Evolutionary conservation across 2,329 filamentous ascomycete species (phyloP).

Genomic region (Botrytis fragariae): DNA sequence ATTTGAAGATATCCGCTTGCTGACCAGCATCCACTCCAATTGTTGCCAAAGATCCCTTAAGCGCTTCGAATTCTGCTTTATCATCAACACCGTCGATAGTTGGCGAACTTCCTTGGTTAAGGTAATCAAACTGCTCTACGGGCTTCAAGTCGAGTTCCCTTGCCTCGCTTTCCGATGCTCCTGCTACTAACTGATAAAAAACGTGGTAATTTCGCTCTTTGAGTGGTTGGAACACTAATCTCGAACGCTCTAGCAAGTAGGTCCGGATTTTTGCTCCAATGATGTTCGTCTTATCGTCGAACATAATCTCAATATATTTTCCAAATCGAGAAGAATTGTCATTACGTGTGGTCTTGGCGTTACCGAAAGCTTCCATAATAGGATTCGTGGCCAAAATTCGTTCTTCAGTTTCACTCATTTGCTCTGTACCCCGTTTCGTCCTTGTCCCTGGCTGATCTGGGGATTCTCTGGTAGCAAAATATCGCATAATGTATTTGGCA

Average conservation of each 20-base stretch:
- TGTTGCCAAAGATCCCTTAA: conserved; percentile 78
- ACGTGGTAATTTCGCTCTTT: conserved; percentile 99
- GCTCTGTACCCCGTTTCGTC: conserved; percentile 68
- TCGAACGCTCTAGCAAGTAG: conserved; percentile 90
- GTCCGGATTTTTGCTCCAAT: conserved; percentile 97
- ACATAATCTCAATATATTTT: conserved; percentile 99
- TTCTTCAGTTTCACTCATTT: conserved; percentile 98
- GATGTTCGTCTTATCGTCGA: conserved; percentile 90
- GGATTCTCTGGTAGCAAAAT: conserved; percentile 95
- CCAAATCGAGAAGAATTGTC: conserved; percentile 99
- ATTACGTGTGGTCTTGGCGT: conserved; percentile 98
- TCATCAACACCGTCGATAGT: conserved; percentile 94
- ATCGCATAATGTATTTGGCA: conserved; percentile 99
- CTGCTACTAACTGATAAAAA: conserved; percentile 95
- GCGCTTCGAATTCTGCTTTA: conserved; percentile 87
- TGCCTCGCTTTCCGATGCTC: conserved; percentile 79
- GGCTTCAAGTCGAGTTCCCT: conserved; percentile 76
- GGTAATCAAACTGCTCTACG: conserved; percentile 89
- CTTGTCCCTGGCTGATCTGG: conserved; percentile 81
- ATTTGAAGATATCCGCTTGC: conserved; percentile 82
- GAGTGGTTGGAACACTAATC: conserved; percentile 93
- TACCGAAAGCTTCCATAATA: conserved; percentile 99
- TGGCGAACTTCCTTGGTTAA: conserved; percentile 91
- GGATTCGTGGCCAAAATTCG: conserved; percentile 97
- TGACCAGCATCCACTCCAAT: conserved; percentile 76